Evolutionary conservation across 2,329 filamentous ascomycete genomes (phyloP).

Genomic region (Aureobasidium sp.): DNA sequence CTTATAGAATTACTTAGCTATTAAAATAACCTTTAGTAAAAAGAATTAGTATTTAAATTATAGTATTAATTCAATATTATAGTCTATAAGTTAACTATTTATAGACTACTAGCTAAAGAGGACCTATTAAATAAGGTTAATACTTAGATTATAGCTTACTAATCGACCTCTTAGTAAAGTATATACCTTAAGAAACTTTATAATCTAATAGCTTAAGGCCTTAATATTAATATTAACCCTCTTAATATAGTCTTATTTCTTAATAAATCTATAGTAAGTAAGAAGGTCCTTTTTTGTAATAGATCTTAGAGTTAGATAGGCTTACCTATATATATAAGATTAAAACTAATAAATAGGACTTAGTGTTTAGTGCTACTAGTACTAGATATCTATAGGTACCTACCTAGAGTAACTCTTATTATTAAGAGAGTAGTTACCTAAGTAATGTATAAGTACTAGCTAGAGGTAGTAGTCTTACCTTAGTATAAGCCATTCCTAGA

Average conservation of each 20-base stretch:
- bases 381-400: background rate
- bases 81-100: background rate
- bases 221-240: background rate
- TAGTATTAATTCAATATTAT: background rate
- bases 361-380: background rate
- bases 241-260: background rate
- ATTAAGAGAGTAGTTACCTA: background rate
- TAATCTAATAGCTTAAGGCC: background rate
- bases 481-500: background rate
- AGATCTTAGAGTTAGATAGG: background rate
- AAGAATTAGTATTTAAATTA: background rate
- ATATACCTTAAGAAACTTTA: background rate
- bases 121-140: background rate
- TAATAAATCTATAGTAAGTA: background rate
- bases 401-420: background rate
- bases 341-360: background rate
- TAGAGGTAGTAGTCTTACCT: background rate
- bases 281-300: background rate
- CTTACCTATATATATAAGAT: background rate
- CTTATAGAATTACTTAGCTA: background rate
- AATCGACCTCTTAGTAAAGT: background rate
- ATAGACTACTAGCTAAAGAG: background rate
- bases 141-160: background rate
- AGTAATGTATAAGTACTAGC: background rate
- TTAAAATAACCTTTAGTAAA: conserved; percentile 3